Base-by-base conservation (phyloP, 2,329 filamentous ascomycete species). In the Xylogone sp. region DNA sequence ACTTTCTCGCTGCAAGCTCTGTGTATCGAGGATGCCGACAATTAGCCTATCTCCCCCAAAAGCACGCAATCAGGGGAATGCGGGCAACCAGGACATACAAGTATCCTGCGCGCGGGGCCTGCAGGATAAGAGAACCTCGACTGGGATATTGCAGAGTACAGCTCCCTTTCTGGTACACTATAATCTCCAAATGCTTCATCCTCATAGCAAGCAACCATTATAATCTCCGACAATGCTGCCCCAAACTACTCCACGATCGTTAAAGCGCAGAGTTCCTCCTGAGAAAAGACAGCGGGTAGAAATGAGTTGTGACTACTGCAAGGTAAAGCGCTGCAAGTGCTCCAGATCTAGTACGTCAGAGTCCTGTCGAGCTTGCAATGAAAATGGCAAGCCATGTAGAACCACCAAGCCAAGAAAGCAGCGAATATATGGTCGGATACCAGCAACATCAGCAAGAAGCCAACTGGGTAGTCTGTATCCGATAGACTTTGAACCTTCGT, bases 281-380 rank as follows among this genome's bases (percentile, higher is more conserved):
- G 43, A 44, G 21, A 44, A 44, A 19, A 20, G 43, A 21, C 43
- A 44, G 19, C 43, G 43, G 9, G 21, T 22, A 22, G 43, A 44
- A 19, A 44, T 44, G 43, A 44, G 43, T 44, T 44, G 43, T 19
- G 43, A 44, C 12, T 44, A 21, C 19, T 44, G 43, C 43, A 44
- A 44, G 21, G 18, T 19, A 44, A 44, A 22, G n/a, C 13, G 43
- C 2, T 44, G 43, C 43, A 44, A 44, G 43, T 44, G 43, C 43
- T 44, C 43, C 5, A 44, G 43, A 44, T 13, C 21, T 21, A 44
- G 21, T 19, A 44, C 5, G 16, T 18, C 43, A 44, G 43, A 44
- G 19, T 22, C 43, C 8, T 31, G 27, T 31, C 27, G 27, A 31
- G 27, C 27, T 31, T 31, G 27, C 27, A 31, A 31, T 31, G 27